Percentiles rank a stretch among this genome's conserved stretches.
phyloP scores from a whole-genome alignment of 2,329 filamentous ascomycete species.

The Fusarium nanum region DNA sequence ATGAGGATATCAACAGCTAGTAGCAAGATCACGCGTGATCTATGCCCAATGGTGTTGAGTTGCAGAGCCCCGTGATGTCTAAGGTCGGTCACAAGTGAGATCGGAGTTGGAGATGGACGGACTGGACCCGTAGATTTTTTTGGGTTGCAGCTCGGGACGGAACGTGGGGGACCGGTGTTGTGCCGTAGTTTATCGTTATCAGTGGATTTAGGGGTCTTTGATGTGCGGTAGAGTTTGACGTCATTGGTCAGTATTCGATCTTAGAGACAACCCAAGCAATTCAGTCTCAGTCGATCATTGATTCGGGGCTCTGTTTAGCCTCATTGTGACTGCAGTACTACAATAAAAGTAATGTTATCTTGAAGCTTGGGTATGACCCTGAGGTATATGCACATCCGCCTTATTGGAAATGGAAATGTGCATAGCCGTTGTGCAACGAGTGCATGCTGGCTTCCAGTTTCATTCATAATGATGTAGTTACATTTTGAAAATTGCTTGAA shows the following conservation, averaged over 20 bases:
- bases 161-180: conserved; percentile 41
- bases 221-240: conserved; percentile 15
- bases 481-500: not conserved
- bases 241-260: conserved; percentile 7
- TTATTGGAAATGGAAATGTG: not conserved
- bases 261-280: not conserved
- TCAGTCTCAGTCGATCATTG: not conserved
- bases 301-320: not conserved
- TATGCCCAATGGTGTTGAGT: conserved; percentile 31
- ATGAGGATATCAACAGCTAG: not conserved
- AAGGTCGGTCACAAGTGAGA: conserved; percentile 29
- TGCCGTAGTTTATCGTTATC: conserved; percentile 28
- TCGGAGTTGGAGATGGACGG: not conserved
- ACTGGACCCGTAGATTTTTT: conserved; percentile 27
- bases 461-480: not conserved
- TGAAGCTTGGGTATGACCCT: not conserved
- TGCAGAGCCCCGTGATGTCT: conserved; percentile 33
- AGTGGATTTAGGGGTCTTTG: conserved; percentile 28
- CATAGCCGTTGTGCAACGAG: conserved; percentile 1
- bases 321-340: not conserved
- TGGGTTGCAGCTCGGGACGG: conserved; percentile 21
- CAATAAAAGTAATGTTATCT: not conserved
- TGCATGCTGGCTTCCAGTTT: not conserved
- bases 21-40: conserved; percentile 22
- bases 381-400: not conserved